phyloP scores from a whole-genome alignment of 78 protist species.

The Diacronema lutheri region DNA sequence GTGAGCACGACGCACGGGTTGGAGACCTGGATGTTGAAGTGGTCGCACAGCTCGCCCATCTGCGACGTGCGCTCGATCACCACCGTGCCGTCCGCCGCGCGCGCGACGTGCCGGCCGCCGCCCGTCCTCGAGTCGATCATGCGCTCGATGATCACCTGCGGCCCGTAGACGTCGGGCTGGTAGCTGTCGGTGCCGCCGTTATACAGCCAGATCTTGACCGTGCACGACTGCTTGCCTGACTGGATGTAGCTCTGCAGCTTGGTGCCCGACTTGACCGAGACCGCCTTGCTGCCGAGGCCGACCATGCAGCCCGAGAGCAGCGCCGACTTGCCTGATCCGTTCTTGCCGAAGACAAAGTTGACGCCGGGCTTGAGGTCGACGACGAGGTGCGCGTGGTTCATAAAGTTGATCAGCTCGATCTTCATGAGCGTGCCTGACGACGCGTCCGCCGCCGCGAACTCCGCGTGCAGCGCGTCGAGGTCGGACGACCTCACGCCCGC shows the following conservation, averaged over 20 bases:
- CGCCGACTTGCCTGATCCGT: not conserved
- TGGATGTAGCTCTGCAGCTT: too few relatives aligned
- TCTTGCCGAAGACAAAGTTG: not conserved
- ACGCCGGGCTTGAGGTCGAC: not conserved
- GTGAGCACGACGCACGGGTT: not conserved
- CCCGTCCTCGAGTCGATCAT: too few relatives aligned
- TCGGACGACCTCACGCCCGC: too few relatives aligned
- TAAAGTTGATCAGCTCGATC: not conserved
- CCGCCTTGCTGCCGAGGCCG: not conserved
- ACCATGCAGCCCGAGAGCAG: not conserved
- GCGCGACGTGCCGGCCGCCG: too few relatives aligned
- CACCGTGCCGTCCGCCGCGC: too few relatives aligned
- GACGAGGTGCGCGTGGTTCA: not conserved
- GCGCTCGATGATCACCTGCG: too few relatives aligned
- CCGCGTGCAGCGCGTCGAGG: too few relatives aligned
- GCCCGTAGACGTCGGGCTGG: too few relatives aligned
- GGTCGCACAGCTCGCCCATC: not conserved
- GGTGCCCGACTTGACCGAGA: too few relatives aligned
- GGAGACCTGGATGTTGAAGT: not conserved
- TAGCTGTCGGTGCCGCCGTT: not conserved
- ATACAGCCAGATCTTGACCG: not conserved
- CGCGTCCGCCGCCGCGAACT: too few relatives aligned
- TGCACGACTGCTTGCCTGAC: not conserved
- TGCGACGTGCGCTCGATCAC: too few relatives aligned
- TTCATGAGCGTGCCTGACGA: too few relatives aligned